Evolutionary conservation across 2,329 filamentous ascomycete species (phyloP).

Genomic region (Ophiostoma quercus): DNA sequence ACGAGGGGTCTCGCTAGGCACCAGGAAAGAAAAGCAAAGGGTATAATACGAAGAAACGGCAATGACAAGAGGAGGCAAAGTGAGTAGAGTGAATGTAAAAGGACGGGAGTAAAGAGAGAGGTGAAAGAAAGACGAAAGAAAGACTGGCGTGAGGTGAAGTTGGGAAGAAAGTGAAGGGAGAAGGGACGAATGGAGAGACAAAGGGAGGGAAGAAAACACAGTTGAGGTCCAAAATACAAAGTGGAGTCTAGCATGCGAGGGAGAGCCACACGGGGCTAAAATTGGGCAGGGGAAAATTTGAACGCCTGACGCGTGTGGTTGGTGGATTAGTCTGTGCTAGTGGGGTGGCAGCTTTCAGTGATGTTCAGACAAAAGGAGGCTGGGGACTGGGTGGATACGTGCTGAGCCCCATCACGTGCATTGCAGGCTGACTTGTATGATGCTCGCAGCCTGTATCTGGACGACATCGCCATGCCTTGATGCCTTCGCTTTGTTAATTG

Average conservation of each 20-base stretch:
- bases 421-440: not conserved
- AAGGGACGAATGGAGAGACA: not conserved
- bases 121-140: not conserved
- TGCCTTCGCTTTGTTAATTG: not conserved
- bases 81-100: not conserved
- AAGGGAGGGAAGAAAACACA: constrained; percentile 5
- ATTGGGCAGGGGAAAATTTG: constrained; percentile 8
- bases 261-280: constrained; percentile 13
- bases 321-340: not conserved
- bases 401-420: constrained; percentile 1
- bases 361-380: constrained; percentile 7
- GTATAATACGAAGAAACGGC: constrained; percentile 10
- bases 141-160: not conserved
- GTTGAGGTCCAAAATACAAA: constrained; percentile 14
- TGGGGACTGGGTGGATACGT: not conserved
- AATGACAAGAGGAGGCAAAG: not conserved
- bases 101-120: not conserved
- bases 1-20: not conserved
- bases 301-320: constrained; percentile 7
- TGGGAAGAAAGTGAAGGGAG: constrained; percentile 5
- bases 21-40: constrained; percentile 14
- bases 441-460: not conserved
- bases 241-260: not conserved
- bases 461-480: too few relatives aligned
- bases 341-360: not conserved